Evolutionary conservation across 805 yeast species (phyloP).

Genomic region (Zygosaccharomyces lentus): DNA sequence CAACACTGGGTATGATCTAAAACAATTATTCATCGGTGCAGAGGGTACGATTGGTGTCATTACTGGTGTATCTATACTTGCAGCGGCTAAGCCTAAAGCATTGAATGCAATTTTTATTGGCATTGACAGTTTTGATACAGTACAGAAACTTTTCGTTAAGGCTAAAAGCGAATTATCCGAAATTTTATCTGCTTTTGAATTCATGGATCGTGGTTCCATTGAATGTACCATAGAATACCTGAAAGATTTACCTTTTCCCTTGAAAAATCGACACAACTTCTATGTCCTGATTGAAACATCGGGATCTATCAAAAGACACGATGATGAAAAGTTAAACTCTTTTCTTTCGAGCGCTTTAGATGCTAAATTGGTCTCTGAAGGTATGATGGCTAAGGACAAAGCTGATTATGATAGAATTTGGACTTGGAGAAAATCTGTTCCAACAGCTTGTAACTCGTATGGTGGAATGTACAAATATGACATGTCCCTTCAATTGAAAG

Average conservation of each 20-base stretch:
- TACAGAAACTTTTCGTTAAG: constrained; percentile 64
- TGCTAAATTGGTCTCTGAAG: constrained; percentile 69
- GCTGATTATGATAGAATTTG: constrained; percentile 71
- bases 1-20: constrained; percentile 84
- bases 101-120: constrained; percentile 81
- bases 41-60: constrained; percentile 85
- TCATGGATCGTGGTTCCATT: constrained; percentile 73
- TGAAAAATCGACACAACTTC: constrained; percentile 73
- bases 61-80: constrained; percentile 77
- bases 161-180: constrained; percentile 73
- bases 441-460: constrained; percentile 71
- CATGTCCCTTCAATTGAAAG: constrained; percentile 75
- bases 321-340: constrained; percentile 72
- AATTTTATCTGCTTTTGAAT: constrained; percentile 80
- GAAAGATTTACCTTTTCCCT: constrained; percentile 56
- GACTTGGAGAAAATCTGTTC: constrained; percentile 86
- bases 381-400: constrained; percentile 88
- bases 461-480: constrained; percentile 96
- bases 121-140: constrained; percentile 66
- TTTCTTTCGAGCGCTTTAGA: constrained; percentile 78
- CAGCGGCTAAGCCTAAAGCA: constrained; percentile 78
- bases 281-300: constrained; percentile 87
- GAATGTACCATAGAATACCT: constrained; percentile 52
- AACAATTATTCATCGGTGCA: constrained; percentile 81
- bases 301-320: constrained; percentile 84